A percentile compares a stretch with the other conserved stretches of the same genome.
phyloP scores from a whole-genome alignment of 768 basidiomycete species.

The Pleurotus giganteus region DNA sequence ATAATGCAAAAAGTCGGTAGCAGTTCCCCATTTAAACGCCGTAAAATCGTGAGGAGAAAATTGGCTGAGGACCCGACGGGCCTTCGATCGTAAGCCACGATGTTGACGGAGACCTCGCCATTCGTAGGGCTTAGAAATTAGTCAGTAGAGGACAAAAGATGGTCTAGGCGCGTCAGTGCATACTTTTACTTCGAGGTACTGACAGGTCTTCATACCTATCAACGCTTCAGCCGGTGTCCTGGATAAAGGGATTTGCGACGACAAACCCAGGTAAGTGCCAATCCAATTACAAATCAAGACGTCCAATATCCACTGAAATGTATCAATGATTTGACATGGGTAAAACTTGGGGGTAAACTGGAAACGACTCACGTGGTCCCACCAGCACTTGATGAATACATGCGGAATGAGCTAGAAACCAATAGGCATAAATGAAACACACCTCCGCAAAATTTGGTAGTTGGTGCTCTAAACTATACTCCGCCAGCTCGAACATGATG shows the following conservation, averaged over 20 bases:
- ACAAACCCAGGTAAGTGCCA: conserved; percentile 75
- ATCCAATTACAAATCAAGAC: conserved; percentile 88
- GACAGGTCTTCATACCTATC: conserved; percentile 82
- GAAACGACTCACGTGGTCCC: conserved; percentile 73
- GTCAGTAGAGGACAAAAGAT: conserved; percentile 14
- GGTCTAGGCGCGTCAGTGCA: conserved; percentile 16
- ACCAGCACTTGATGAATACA: conserved; percentile 68
- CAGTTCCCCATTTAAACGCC: conserved; percentile 85
- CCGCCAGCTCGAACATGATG: conserved; percentile 84
- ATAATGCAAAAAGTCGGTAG: conserved; percentile 71
- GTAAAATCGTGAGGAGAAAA: conserved; percentile 89
- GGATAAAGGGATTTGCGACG: background rate
- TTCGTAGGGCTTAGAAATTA: conserved; percentile 60
- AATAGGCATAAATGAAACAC: conserved; percentile 22
- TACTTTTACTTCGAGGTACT: conserved; percentile 87
- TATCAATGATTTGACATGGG: conserved; percentile 12
- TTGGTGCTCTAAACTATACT: conserved; percentile 86
- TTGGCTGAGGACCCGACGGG: conserved; percentile 75
- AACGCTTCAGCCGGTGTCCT: conserved; percentile 13
- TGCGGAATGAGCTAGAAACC: conserved; percentile 14
- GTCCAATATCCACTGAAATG: conserved; percentile 76
- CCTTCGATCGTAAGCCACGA: conserved; percentile 75
- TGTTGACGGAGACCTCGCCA: conserved; percentile 85
- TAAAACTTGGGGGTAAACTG: conserved; percentile 11
- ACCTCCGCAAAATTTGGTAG: conserved; percentile 88